Conservation (phyloP, 2,329 filamentous ascomycete genomes). For the Fusarium begoniae region DNA sequence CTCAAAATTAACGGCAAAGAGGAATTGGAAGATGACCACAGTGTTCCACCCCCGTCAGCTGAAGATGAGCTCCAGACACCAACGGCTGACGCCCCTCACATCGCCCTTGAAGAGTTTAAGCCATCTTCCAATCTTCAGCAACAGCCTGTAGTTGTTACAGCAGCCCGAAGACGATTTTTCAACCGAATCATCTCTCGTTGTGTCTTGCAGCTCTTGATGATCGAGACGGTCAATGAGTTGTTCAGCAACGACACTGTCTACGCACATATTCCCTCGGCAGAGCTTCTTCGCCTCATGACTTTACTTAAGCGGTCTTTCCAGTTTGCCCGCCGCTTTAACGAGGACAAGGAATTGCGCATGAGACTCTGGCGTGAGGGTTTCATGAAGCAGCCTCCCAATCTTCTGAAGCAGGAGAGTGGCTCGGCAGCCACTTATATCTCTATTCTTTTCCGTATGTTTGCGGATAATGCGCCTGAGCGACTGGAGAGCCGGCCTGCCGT, state of each 20-base stretch:
- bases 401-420: conserved; percentile 95
- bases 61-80: conserved; percentile 50
- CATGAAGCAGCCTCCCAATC: conserved; percentile 98
- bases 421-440: conserved; percentile 94
- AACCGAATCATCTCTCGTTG: conserved; percentile 99
- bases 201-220: conserved; percentile 97
- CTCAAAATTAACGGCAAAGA: conserved; percentile 68
- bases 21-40: conserved; percentile 52
- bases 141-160: conserved; percentile 90
- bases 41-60: conserved; percentile 41
- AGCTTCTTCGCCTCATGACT: conserved; percentile 91
- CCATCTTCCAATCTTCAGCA: conserved; percentile 80
- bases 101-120: conserved; percentile 84
- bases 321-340: conserved; percentile 97
- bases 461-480: conserved; percentile 85
- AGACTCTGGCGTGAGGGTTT: conserved; percentile 96
- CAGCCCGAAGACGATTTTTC: conserved; percentile 92
- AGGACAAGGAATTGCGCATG: conserved; percentile 94
- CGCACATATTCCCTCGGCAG: conserved; percentile 86
- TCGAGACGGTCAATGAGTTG: conserved; percentile 97
- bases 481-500: conserved; percentile 82
- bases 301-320: conserved; percentile 95
- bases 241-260: conserved; percentile 98
- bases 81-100: conserved; percentile 50
- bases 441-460: conserved; percentile 97